These are phyloP conservation scores for Colletotrichum musae DNA, from an alignment of 2,329 filamentous ascomycete species.

Conservation along the genomic window DNA sequence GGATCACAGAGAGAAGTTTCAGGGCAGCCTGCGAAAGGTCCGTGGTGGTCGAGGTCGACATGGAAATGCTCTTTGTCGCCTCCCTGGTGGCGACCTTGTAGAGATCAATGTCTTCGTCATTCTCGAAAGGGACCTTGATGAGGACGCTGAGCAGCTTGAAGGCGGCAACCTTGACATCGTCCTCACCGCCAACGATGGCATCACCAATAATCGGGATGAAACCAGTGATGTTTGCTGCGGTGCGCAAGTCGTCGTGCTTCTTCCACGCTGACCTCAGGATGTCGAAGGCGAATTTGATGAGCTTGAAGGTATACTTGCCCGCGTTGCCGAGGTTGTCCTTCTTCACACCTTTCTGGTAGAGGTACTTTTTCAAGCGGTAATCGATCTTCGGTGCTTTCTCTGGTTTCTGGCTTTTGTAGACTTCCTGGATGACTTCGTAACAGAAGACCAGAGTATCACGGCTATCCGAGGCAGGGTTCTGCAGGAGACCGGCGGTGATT, in stretches of 20 bases:
- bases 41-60: conserved; percentile 82
- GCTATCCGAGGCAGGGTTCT: conserved; percentile 84
- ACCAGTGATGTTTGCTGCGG: conserved; percentile 82
- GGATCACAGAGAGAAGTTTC: conserved; percentile 87
- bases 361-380: conserved; percentile 77
- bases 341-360: conserved; percentile 85
- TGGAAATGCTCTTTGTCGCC: conserved; percentile 84
- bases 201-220: conserved; percentile 94
- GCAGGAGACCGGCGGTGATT: conserved; percentile 85
- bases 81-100: conserved; percentile 87
- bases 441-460: conserved; percentile 93
- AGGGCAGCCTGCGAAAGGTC: conserved; percentile 90
- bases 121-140: conserved; percentile 84
- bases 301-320: conserved; percentile 87
- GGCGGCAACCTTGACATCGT: conserved; percentile 92
- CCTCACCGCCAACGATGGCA: conserved; percentile 84
- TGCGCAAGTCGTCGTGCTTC: conserved; percentile 87
- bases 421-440: conserved; percentile 92
- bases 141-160: conserved; percentile 89
- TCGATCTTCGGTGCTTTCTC: conserved; percentile 69
- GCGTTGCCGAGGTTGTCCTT: conserved; percentile 81
- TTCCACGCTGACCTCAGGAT: conserved; percentile 87
- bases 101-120: conserved; percentile 74
- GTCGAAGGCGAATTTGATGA: conserved; percentile 90
- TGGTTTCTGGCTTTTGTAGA: conserved; percentile 76